Conservation (phyloP, 805 yeast genomes). For the Lachancea nothofagi region DNA sequence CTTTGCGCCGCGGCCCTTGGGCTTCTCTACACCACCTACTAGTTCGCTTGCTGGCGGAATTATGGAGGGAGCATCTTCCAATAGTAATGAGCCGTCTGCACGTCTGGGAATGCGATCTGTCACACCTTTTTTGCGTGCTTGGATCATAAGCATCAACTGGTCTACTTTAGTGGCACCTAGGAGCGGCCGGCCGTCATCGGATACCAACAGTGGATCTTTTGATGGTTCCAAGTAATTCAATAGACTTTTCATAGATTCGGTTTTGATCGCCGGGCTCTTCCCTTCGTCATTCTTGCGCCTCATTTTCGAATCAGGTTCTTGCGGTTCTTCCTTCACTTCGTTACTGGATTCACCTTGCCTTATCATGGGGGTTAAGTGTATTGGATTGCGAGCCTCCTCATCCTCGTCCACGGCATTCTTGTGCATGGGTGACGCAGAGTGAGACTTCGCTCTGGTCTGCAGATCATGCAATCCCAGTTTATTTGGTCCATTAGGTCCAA, state of each 20-base stretch:
- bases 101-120: conserved; percentile 59
- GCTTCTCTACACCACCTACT: conserved; percentile 78
- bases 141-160: conserved; percentile 84
- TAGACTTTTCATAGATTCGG: conserved; percentile 6
- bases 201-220: conserved; percentile 7
- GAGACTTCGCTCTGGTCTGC: conserved; percentile 6
- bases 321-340: neutral
- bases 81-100: conserved; percentile 60
- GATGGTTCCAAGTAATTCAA: conserved; percentile 7
- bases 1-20: conserved; percentile 40
- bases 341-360: conserved; percentile 2
- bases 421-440: conserved; percentile 4
- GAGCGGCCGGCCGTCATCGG: conserved; percentile 61
- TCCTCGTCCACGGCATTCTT: conserved; percentile 6
- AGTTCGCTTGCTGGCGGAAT: conserved; percentile 56
- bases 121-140: conserved; percentile 76
- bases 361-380: conserved; percentile 6
- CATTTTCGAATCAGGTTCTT: conserved; percentile 1
- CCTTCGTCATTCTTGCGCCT: conserved; percentile 2
- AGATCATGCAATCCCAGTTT: neutral
- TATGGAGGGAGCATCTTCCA: conserved; percentile 45
- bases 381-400: conserved; percentile 10
- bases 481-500: conserved; percentile 11
- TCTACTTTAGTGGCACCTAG: conserved; percentile 88
- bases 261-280: conserved; percentile 1